phyloP scores from a whole-genome alignment of 768 basidiomycete species.

The Imleria badia region DNA sequence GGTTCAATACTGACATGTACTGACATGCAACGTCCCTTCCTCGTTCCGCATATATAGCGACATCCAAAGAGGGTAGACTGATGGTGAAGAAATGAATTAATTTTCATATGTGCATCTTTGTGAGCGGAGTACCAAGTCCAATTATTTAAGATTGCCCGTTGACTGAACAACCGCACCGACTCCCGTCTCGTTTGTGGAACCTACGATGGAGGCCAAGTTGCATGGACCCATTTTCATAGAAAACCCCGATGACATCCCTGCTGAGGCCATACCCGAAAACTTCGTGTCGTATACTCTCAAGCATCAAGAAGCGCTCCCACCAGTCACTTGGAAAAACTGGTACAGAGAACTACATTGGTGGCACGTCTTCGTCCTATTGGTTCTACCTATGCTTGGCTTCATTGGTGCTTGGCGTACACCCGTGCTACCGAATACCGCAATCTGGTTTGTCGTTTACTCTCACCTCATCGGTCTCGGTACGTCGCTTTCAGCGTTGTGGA shows the following conservation, averaged over 20 bases:
- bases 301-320: slow-evolving; percentile 4
- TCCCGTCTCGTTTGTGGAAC: neutral
- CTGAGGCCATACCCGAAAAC: too few species aligned
- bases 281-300: slow-evolving; percentile 13
- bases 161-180: neutral
- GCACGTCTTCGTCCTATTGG: slow-evolving; percentile 3
- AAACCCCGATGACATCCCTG: slow-evolving; percentile 6
- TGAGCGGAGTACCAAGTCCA: too few species aligned
- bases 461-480: slow-evolving; percentile 75
- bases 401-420: slow-evolving; percentile 5
- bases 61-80: too few species aligned
- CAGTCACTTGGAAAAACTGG: slow-evolving; percentile 12
- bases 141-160: too few species aligned
- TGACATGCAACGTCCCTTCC: too few species aligned
- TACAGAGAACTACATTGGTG: slow-evolving; percentile 8
- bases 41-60: too few species aligned
- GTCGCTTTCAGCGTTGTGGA: slow-evolving; percentile 19
- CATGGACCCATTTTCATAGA: neutral
- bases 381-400: slow-evolving; percentile 2
- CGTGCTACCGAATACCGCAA: neutral
- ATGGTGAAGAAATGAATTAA: too few species aligned
- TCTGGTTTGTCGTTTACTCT: too few species aligned
- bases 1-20: too few species aligned
- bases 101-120: too few species aligned
- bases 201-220: neutral